phyloP scores from a whole-genome alignment of 257 asterid species.

The Dorcoceras hygrometricum region DNA sequence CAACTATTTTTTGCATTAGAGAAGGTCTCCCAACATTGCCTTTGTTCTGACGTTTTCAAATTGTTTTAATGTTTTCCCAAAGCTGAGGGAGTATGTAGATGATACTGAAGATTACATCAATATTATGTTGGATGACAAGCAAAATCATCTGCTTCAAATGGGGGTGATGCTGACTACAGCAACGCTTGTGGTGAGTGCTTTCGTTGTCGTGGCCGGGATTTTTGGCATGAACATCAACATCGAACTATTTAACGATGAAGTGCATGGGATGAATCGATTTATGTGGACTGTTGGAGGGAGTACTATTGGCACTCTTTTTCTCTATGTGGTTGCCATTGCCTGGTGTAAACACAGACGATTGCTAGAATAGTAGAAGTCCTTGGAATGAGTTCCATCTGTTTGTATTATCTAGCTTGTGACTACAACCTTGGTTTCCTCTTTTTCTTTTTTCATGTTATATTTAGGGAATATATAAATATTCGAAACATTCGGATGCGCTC shows the following conservation, averaged over 20 bases:
- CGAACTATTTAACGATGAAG: conserved; percentile 30
- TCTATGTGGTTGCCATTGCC: conserved; percentile 45
- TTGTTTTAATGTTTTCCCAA: conserved; percentile 15
- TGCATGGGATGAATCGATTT: conserved; percentile 36
- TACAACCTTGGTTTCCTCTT: too few relatives aligned
- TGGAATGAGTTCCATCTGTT: not conserved
- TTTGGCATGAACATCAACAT: conserved; percentile 50
- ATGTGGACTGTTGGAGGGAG: conserved; percentile 60
- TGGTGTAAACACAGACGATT: conserved; percentile 49
- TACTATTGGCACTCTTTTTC: conserved; percentile 36
- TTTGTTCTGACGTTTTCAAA: conserved; percentile 12
- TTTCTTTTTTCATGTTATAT: too few relatives aligned
- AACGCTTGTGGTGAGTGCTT: conserved; percentile 48
- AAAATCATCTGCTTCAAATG: conserved; percentile 58
- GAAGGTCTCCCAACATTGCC: not conserved
- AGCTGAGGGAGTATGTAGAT: conserved; percentile 63
- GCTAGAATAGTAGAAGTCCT: conserved; percentile 33
- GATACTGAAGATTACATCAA: conserved; percentile 63
- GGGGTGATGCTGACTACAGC: conserved; percentile 59
- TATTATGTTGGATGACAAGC: conserved; percentile 63
- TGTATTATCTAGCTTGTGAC: not conserved
- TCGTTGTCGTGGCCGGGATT: conserved; percentile 50
- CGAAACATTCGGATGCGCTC: not conserved
- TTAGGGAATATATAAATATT: too few relatives aligned
- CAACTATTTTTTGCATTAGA: too few relatives aligned